Evolutionary conservation across 2,329 filamentous ascomycete species (phyloP).

Genomic region (Pyrenophora graminea): DNA sequence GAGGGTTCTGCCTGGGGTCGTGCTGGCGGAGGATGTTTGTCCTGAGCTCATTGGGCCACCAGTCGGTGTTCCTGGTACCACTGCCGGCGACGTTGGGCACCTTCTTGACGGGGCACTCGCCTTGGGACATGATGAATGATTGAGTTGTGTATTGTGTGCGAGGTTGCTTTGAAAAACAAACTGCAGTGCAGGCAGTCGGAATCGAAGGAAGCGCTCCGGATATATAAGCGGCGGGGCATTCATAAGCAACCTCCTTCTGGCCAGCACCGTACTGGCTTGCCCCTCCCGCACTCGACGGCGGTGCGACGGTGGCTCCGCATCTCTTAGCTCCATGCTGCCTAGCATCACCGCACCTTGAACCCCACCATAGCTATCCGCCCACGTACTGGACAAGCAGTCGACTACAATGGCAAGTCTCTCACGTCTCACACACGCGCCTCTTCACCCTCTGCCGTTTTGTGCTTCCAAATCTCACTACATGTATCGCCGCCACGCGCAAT

Average conservation of each 20-base stretch:
- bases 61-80: constrained; percentile 71
- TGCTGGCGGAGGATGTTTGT: constrained; percentile 77
- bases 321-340: constrained; percentile 25
- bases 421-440: not conserved
- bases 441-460: not conserved
- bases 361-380: constrained; percentile 12
- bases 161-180: constrained; percentile 11
- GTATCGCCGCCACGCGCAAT: not conserved
- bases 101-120: constrained; percentile 43
- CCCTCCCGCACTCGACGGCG: constrained; percentile 20
- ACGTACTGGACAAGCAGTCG: not conserved
- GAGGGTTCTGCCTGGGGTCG: constrained; percentile 65
- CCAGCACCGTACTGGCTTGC: constrained; percentile 27
- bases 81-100: constrained; percentile 54
- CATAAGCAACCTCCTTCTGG: constrained; percentile 34
- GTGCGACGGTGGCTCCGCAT: constrained; percentile 25
- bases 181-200: constrained; percentile 4
- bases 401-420: not conserved
- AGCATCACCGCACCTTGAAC: constrained; percentile 13
- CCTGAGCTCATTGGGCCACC: constrained; percentile 72
- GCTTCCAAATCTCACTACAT: not conserved
- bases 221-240: constrained; percentile 35
- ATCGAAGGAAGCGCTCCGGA: constrained; percentile 6
- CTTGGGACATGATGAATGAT: constrained; percentile 37
- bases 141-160: constrained; percentile 17